Conservation (phyloP, 192 early-diverging fungal species). For the Dispira parvispora region DNA sequence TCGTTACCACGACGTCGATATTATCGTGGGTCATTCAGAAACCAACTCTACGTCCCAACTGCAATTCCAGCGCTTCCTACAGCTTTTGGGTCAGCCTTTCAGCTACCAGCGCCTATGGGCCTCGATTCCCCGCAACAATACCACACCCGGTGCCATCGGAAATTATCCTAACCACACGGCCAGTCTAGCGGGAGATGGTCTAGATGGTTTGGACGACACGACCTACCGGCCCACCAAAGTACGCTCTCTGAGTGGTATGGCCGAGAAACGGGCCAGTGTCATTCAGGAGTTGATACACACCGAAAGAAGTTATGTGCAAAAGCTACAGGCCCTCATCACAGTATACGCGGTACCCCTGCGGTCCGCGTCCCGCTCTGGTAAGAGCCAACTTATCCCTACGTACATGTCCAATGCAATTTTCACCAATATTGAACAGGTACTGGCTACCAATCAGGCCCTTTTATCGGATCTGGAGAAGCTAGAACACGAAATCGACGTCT, state of each 20-base stretch:
- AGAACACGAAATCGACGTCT: conserved; percentile 17
- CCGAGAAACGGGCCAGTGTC: conserved; percentile 27
- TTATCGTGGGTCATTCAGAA: conserved; percentile 17
- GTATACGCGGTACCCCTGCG: conserved; percentile 35
- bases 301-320: conserved; percentile 43
- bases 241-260: conserved; percentile 7
- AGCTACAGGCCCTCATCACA: conserved; percentile 31
- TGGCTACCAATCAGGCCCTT: conserved; percentile 33
- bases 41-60: neutral
- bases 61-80: conserved; percentile 6
- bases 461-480: conserved; percentile 27
- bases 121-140: conserved; percentile 2
- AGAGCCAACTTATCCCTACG: conserved; percentile 26
- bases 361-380: conserved; percentile 22
- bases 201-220: neutral
- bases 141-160: neutral
- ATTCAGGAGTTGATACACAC: conserved; percentile 42
- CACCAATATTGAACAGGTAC: conserved; percentile 39
- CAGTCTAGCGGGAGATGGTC: neutral
- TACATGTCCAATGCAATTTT: conserved; percentile 42
- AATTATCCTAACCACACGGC: too few relatives aligned
- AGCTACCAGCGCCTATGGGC: conserved; percentile 6
- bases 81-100: conserved; percentile 3
- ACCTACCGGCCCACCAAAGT: conserved; percentile 1
- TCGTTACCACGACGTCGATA: conserved; percentile 26